Percentiles rank a stretch among this genome's conserved stretches.
Evolutionary conservation across 2,329 filamentous ascomycete species (phyloP).

Genomic region (Arthroderma sp.): DNA sequence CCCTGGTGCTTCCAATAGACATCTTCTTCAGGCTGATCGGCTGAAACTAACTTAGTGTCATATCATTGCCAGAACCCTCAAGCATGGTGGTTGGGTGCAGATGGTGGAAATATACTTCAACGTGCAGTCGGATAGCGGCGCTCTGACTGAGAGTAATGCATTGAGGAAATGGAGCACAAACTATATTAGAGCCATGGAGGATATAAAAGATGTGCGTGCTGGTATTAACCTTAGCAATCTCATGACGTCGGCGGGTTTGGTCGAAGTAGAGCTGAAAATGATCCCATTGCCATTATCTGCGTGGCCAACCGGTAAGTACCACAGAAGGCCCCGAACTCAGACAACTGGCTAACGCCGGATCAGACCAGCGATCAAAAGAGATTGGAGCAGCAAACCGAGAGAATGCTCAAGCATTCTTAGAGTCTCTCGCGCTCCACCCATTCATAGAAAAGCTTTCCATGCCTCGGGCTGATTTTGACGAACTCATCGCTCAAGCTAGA

Average conservation of each 20-base stretch:
- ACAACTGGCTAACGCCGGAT: constrained; percentile 12
- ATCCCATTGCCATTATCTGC: constrained; percentile 55
- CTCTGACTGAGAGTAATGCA: constrained; percentile 54
- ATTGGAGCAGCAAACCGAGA: constrained; percentile 30
- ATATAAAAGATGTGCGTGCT: constrained; percentile 53
- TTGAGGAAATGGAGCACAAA: constrained; percentile 52
- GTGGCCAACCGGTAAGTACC: constrained; percentile 51
- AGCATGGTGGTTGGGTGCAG: constrained; percentile 71
- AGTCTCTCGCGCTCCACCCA: constrained; percentile 31
- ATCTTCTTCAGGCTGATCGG: background rate
- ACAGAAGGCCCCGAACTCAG: background rate
- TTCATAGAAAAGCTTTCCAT: constrained; percentile 31
- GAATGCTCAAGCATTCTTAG: constrained; percentile 26
- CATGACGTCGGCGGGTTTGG: constrained; percentile 51
- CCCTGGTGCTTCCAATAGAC: background rate
- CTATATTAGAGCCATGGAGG: constrained; percentile 50
- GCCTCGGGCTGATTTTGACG: constrained; percentile 25
- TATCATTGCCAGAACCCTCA: constrained; percentile 42
- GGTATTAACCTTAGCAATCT: constrained; percentile 47
- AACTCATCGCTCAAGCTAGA: constrained; percentile 24
- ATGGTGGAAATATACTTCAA: constrained; percentile 81
- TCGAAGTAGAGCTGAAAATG: constrained; percentile 52
- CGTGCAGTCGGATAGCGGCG: constrained; percentile 73
- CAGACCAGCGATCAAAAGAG: constrained; percentile 29
- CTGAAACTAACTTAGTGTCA: background rate